phyloP scores from a whole-genome alignment of 495 filamentous ascomycete genomes.

The Lophiostoma macrostomum region DNA sequence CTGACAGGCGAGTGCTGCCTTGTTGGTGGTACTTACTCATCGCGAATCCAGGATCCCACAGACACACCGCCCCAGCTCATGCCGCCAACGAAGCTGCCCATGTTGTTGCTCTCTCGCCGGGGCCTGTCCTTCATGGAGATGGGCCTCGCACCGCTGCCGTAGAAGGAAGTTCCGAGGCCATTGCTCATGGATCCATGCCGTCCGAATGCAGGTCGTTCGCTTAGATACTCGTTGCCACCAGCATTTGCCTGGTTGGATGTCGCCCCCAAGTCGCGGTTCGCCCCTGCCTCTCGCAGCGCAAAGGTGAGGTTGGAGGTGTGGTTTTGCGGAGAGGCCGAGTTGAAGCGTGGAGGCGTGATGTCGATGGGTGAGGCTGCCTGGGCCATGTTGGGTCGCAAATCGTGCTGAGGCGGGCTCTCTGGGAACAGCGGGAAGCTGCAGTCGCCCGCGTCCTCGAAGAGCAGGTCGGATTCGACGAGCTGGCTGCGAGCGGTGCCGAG shows the following conservation, averaged over 20 bases:
- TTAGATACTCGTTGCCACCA: slow-evolving; percentile 30
- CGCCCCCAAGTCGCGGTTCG: slow-evolving; percentile 29
- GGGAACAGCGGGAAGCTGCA: slow-evolving; percentile 49
- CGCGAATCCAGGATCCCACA: slow-evolving; percentile 92
- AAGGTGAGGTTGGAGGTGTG: slow-evolving; percentile 63
- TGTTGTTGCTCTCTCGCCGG: slow-evolving; percentile 76
- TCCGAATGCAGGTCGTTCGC: slow-evolving; percentile 58
- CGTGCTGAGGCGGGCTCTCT: slow-evolving; percentile 31
- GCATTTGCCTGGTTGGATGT: slow-evolving; percentile 38
- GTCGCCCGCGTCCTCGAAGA: slow-evolving; percentile 44
- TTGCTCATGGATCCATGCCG: slow-evolving; percentile 71
- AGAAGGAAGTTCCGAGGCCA: slow-evolving; percentile 46
- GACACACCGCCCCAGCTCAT: slow-evolving; percentile 99
- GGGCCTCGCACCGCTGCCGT: slow-evolving; percentile 75
- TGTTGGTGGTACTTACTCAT: slow-evolving; percentile 73
- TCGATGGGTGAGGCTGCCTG: slow-evolving; percentile 59
- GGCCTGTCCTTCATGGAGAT: slow-evolving; percentile 77
- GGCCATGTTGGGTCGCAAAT: slow-evolving; percentile 44
- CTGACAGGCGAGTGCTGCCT: slow-evolving; percentile 2
- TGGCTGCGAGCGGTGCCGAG: slow-evolving; percentile 32
- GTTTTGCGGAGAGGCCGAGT: slow-evolving; percentile 61
- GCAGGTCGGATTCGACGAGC: slow-evolving; percentile 42
- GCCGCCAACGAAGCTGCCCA: slow-evolving; percentile 76
- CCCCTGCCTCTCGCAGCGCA: slow-evolving; percentile 54
- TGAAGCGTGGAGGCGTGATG: slow-evolving; percentile 59